Evolutionary conservation across 345 rosid species (phyloP).

Genomic region (Draba incana): DNA sequence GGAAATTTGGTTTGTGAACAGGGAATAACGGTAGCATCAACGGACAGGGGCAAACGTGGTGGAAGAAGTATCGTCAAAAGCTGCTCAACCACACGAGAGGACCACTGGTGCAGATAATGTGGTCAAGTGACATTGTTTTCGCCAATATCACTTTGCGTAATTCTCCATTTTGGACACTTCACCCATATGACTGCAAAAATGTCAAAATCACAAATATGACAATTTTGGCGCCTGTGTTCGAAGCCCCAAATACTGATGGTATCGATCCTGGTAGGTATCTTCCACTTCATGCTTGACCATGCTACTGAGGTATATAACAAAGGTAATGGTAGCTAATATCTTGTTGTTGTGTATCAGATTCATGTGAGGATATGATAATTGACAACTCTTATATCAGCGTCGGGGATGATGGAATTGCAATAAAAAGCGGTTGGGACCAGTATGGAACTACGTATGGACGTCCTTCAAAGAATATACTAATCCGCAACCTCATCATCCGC

Average conservation of each 20-base stretch:
- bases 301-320: slow-evolving; percentile 16
- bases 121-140: slow-evolving; percentile 77
- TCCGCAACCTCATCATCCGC: slow-evolving; percentile 74
- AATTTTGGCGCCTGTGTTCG: slow-evolving; percentile 69
- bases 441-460: slow-evolving; percentile 79
- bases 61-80: slow-evolving; percentile 87
- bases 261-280: slow-evolving; percentile 83
- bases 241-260: slow-evolving; percentile 95
- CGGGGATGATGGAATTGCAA: slow-evolving; percentile 89
- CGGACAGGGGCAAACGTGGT: slow-evolving; percentile 92
- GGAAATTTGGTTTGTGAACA: slow-evolving; percentile 32
- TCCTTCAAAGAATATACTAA: slow-evolving; percentile 76
- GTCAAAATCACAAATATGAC: slow-evolving; percentile 73
- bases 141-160: slow-evolving; percentile 77
- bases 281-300: background rate
- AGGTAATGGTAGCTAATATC: slow-evolving; percentile 3
- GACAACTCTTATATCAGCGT: slow-evolving; percentile 90
- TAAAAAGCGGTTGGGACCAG: slow-evolving; percentile 98
- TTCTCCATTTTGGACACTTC: slow-evolving; percentile 98
- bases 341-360: slow-evolving; percentile 53
- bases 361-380: slow-evolving; percentile 84
- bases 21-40: slow-evolving; percentile 91
- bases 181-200: slow-evolving; percentile 94
- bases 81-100: slow-evolving; percentile 90
- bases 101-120: slow-evolving; percentile 88